Percentiles rank a stretch among this genome's conserved stretches.
These are phyloP conservation scores for Mycena rebaudengoi DNA, from an alignment of 768 basidiomycete genomes.

Conservation along the genomic window DNA sequence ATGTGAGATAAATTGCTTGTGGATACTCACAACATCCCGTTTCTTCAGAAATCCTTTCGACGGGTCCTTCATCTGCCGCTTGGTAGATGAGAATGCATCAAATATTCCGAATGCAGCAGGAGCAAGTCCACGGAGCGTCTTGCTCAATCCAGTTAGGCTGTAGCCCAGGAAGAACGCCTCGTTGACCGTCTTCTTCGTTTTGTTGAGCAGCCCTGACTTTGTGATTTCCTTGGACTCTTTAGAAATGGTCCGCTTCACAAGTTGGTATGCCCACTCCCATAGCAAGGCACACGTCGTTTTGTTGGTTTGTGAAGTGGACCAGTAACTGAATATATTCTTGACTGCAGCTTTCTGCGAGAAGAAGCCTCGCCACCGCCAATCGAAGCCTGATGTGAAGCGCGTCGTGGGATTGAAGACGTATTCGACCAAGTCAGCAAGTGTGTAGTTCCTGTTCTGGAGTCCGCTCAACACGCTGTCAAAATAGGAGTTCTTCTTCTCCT, in stretches of 20 bases:
- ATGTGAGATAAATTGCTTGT: neutral
- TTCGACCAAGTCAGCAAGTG: neutral
- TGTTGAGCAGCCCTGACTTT: neutral
- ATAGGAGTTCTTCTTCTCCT: neutral
- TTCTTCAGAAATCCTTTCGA: neutral
- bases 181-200: constrained; percentile 2
- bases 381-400: neutral
- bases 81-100: neutral
- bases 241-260: neutral
- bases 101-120: neutral
- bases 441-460: neutral
- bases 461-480: neutral
- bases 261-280: neutral
- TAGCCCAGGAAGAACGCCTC: constrained; percentile 12
- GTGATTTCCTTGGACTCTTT: neutral
- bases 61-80: neutral
- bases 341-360: constrained; percentile 10
- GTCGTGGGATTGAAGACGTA: no score
- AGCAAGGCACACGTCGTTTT: neutral
- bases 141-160: neutral
- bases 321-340: constrained; percentile 5
- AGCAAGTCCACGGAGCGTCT: neutral
- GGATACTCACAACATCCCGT: neutral
- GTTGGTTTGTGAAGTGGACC: neutral
- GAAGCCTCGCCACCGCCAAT: neutral